A percentile compares a stretch with the other conserved stretches of the same genome.
Evolutionary conservation across 2,329 filamentous ascomycete genomes (phyloP).

Genomic region (Arthrinium phaeospermum): DNA sequence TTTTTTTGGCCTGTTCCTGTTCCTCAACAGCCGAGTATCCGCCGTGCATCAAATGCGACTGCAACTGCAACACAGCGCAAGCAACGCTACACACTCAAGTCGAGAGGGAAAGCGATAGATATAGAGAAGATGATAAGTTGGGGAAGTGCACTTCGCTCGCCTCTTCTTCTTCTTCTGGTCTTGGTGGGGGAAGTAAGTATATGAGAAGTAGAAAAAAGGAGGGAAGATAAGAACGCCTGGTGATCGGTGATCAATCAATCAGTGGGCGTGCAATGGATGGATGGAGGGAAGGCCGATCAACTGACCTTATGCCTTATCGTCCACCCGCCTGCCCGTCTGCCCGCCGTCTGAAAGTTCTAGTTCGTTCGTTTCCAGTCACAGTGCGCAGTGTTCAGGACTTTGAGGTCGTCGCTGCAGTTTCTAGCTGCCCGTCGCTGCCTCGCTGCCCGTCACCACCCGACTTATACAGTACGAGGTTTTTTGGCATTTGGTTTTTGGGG

Average conservation of each 20-base stretch:
- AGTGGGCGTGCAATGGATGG: background rate
- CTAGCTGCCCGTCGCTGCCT: background rate
- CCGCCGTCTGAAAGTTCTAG: background rate
- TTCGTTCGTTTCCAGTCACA: conserved; percentile 1
- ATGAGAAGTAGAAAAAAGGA: background rate
- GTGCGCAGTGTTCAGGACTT: background rate
- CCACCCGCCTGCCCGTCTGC: background rate
- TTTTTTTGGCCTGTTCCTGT: background rate
- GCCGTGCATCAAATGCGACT: background rate
- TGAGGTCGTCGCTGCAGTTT: background rate
- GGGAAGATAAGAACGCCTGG: background rate
- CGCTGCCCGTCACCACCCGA: background rate
- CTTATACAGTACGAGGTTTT: conserved; percentile 1
- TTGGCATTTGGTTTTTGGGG: background rate
- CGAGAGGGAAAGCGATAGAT: background rate
- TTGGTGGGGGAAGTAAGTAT: background rate
- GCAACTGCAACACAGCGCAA: background rate
- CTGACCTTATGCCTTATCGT: conserved; percentile 13
- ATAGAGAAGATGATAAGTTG: background rate
- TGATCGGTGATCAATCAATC: background rate
- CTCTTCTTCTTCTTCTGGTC: background rate
- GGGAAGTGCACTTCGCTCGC: too few species aligned
- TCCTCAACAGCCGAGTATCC: conserved; percentile 1
- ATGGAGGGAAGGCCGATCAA: conserved; percentile 7
- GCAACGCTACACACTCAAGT: background rate